Base-by-base conservation (phyloP, 176 grass and related monocot species). In the Melocanna baccifera region DNA sequence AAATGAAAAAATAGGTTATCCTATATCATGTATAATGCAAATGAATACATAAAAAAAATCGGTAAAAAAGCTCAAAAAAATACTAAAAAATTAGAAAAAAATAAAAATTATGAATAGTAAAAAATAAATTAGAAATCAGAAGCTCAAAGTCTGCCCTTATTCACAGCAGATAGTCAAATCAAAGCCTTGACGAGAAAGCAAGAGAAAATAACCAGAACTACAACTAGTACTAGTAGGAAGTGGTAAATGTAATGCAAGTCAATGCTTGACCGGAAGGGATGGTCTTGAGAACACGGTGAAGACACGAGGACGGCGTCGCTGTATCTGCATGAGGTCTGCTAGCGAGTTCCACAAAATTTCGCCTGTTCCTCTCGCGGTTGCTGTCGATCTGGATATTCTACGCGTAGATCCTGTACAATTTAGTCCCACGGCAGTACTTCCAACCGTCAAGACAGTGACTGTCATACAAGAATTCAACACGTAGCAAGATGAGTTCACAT, bases 131-230 rank as follows among this genome's bases (percentile, higher is more conserved):
- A n/a, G n/a, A n/a, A n/a, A n/a, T n/a, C n/a, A n/a, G n/a, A n/a
- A n/a, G n/a, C n/a, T n/a, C n/a, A n/a, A n/a, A n/a, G 5, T 6
- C 16, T 47, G 69, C 77, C 6, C 10, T 71, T 9, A 8, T 13
- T 42, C 1, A 32, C 9, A 22, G 67, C 11, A 22, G 41, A 29
- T 32, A 0, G 41, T 43, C 72, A 70, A 70, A 19, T 23, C 63
- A 11, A 73, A 82, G 25, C 36, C 78, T 90, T 90, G 64, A 36
- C 72, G 73, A 76, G 45, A 39, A 90, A 90, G 83, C 77, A 76
- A 89, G 41, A 18, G 69, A 69, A 67, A 71, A 12, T 26, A 45
- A 71, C 5, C 41, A 71, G 14, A 70, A n/a, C 41, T 63, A 63
- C 4, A 8, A 42, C 1, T 9, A 42, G 8, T 6, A 20, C 8